phyloP scores from a whole-genome alignment of 2,329 filamentous ascomycete genomes.

The Alternaria sp. region DNA sequence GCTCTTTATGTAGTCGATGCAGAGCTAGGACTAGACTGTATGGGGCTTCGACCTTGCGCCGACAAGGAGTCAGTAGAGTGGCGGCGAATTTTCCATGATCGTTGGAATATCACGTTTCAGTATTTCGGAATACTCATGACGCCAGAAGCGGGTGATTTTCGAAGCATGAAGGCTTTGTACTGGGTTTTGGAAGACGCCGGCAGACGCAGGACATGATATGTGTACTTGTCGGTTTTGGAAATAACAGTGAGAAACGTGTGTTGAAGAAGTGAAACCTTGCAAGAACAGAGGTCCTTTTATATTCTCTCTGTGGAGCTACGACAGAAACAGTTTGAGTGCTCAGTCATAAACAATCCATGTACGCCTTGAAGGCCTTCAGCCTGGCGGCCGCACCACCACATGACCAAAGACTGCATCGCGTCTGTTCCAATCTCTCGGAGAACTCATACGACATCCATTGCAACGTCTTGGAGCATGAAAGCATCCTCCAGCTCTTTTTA shows the following conservation, averaged over 20 bases:
- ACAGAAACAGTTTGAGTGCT: rapidly evolving
- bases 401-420: background rate
- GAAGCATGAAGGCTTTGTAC: background rate
- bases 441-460: background rate
- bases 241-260: background rate
- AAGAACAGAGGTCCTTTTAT: background rate
- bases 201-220: background rate
- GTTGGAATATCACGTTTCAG: rapidly evolving
- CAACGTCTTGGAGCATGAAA: background rate
- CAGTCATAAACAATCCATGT: background rate
- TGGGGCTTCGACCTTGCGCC: background rate
- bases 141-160: background rate
- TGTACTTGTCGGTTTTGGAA: too few species aligned
- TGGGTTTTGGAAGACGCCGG: background rate
- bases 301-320: background rate
- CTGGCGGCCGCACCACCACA: background rate
- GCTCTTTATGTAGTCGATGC: background rate
- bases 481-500: rapidly evolving
- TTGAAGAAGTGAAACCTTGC: background rate
- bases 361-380: background rate
- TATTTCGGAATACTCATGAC: background rate
- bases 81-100: background rate
- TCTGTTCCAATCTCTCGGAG: background rate
- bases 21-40: rapidly evolving
- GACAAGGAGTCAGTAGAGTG: background rate